These are phyloP conservation scores for Neonectria sp. DNA, from an alignment of 2,329 filamentous ascomycete genomes.

Conservation along the genomic window DNA sequence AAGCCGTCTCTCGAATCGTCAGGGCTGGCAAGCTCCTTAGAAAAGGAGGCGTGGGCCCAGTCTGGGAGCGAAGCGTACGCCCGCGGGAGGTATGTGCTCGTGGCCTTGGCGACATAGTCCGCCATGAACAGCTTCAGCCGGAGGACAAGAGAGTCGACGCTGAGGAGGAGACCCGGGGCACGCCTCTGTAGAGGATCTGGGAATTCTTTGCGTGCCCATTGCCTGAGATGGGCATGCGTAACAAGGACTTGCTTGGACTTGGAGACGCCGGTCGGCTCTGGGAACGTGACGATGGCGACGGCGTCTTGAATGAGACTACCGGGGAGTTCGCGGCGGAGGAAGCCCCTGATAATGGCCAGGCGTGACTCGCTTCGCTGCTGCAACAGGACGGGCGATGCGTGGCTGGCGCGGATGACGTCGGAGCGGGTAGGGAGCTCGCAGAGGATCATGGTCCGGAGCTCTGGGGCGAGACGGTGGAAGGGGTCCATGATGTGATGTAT, in stretches of 20 bases:
- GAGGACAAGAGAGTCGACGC: background rate
- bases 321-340: slow-evolving; percentile 2
- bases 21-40: background rate
- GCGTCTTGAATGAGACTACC: slow-evolving; percentile 11
- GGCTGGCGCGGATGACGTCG: background rate
- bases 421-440: background rate
- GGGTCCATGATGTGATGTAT: background rate
- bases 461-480: background rate
- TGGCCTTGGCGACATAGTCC: slow-evolving; percentile 30
- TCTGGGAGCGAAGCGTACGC: slow-evolving; percentile 18
- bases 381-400: background rate
- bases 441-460: slow-evolving; percentile 11
- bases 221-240: background rate
- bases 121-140: slow-evolving; percentile 12
- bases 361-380: background rate
- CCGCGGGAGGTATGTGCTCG: slow-evolving; percentile 3
- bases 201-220: background rate
- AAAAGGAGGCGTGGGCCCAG: slow-evolving; percentile 19
- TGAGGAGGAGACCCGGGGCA: background rate
- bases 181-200: slow-evolving; percentile 4
- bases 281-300: slow-evolving; percentile 21
- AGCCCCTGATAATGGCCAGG: background rate
- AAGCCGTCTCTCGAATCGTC: background rate
- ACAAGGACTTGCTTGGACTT: background rate
- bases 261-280: background rate